Evolutionary conservation across 768 basidiomycete species (phyloP).

Genomic region (Fibroporia radiculosa): DNA sequence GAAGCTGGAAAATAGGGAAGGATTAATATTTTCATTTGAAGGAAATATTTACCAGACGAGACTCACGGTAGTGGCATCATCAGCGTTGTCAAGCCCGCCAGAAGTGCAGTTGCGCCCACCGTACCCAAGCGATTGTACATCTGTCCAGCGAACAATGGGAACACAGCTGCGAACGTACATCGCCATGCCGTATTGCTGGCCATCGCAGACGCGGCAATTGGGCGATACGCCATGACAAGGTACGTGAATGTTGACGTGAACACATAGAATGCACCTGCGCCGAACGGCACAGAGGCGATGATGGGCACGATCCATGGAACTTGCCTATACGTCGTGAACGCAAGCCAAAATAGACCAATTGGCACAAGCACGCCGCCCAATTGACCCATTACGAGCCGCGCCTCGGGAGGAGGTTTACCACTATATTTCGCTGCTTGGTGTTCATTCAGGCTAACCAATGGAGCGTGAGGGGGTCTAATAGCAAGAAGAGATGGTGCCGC

Average conservation of each 20-base stretch:
- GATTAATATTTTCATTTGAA: neutral
- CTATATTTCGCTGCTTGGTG: slow-evolving; percentile 30
- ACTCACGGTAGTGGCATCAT: slow-evolving; percentile 59
- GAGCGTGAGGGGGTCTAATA: neutral
- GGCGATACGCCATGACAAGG: slow-evolving; percentile 43
- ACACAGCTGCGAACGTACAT: slow-evolving; percentile 38
- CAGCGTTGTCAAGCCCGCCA: slow-evolving; percentile 54
- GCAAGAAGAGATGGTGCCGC: neutral
- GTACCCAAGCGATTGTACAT: slow-evolving; percentile 52
- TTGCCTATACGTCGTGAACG: slow-evolving; percentile 41
- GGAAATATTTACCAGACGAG: neutral
- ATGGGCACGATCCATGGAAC: slow-evolving; percentile 44
- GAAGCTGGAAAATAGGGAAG: slow-evolving; percentile 33
- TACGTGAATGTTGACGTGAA: slow-evolving; percentile 65
- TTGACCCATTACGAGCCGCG: slow-evolving; percentile 57
- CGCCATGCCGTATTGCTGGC: slow-evolving; percentile 55
- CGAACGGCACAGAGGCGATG: slow-evolving; percentile 38
- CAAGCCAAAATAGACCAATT: slow-evolving; percentile 39
- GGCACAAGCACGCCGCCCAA: slow-evolving; percentile 57
- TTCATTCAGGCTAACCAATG: slow-evolving; percentile 19
- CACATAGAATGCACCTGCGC: slow-evolving; percentile 50
- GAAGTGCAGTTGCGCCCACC: slow-evolving; percentile 61
- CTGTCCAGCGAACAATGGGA: slow-evolving; percentile 44
- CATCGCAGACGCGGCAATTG: slow-evolving; percentile 52
- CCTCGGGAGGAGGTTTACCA: slow-evolving; percentile 55